Evolutionary conservation across 1,284 basidiomycete species (phyloP), one percentile per base, ranked within the genome.

Genomic region (Mycena sp.): DNA sequence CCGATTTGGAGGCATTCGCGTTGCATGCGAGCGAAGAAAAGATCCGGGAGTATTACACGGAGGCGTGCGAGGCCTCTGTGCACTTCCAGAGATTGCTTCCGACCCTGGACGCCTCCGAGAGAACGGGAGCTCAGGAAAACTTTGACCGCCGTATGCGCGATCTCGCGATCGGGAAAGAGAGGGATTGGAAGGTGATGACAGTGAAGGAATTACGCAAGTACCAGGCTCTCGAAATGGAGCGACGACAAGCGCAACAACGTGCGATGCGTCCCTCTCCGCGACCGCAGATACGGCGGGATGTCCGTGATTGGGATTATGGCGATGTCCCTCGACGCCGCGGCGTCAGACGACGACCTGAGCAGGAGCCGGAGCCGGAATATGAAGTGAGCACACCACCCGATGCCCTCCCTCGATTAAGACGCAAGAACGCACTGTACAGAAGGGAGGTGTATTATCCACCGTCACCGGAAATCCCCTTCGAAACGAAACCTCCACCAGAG

Each of bases 51-150:
- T 67, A 67, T 37, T 64, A 67, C 21, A 29, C 30, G 10, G 49
- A 58, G n/a, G 65, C 65, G 11, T 64, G 58, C 43, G 58, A 67
- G 16, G 65, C 65, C 10, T 46, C 65, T 9, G 23, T 67, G 17
- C 54, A 51, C 26, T 67, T 67, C 44, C 65, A 67, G 37, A 28
- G 65, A 14, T 25, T n/a, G 6, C 51, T 67, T 12, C 41, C 52
- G 12, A 46, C 37, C 4, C 30, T 61, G n/a, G 56, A 67, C 2
- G 48, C 58, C 7, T 21, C 50, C 12, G 41, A 50, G 50, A 58
- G 65, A 12, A 55, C 63, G 29, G 58, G 19, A 19, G 53, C 32
- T 0, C 58, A 61, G 2, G 50, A 38, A 4, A 54, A 56, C 3
- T 67, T 67, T 25, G 65, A 67, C 11, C 56, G 30, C 37, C 44